Evolutionary conservation across 1,284 basidiomycete genomes (phyloP).

Genomic region (Cutaneotrichosporon spelunceum): DNA sequence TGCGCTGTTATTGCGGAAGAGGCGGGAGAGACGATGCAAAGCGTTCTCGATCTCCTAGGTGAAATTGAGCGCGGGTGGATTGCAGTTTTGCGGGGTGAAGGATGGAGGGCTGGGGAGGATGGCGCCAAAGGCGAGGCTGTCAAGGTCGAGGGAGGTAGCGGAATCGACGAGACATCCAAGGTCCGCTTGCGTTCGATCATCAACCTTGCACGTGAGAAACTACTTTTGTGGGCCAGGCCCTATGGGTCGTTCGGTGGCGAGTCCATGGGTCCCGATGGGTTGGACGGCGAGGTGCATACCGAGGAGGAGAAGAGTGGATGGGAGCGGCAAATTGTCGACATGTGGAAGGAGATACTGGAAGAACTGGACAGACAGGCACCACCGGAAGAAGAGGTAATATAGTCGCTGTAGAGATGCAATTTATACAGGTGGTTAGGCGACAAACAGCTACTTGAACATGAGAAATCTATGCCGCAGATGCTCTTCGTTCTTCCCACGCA

Average conservation of each 20-base stretch:
- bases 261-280: slow-evolving; percentile 15
- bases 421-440: slow-evolving; percentile 14
- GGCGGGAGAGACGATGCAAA: slow-evolving; percentile 20
- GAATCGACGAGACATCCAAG: slow-evolving; percentile 30
- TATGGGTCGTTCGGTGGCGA: slow-evolving; percentile 37
- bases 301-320: slow-evolving; percentile 15
- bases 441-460: background rate
- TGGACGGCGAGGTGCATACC: slow-evolving; percentile 15
- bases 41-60: slow-evolving; percentile 26
- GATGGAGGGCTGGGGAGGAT: slow-evolving; percentile 23
- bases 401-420: slow-evolving; percentile 4
- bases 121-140: background rate
- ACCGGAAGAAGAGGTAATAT: background rate
- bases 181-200: slow-evolving; percentile 36
- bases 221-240: slow-evolving; percentile 37
- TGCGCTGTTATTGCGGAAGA: slow-evolving; percentile 15
- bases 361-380: slow-evolving; percentile 12
- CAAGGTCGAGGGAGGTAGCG: background rate
- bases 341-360: slow-evolving; percentile 29
- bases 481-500: background rate
- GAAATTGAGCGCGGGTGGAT: slow-evolving; percentile 33
- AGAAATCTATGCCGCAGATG: background rate
- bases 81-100: slow-evolving; percentile 30
- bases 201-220: slow-evolving; percentile 25
- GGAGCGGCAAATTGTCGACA: slow-evolving; percentile 24